Evolutionary conservation across 495 filamentous ascomycete genomes (phyloP), one percentile per base, ranked within the genome.

Genomic region (Cairneyella variabilis): DNA sequence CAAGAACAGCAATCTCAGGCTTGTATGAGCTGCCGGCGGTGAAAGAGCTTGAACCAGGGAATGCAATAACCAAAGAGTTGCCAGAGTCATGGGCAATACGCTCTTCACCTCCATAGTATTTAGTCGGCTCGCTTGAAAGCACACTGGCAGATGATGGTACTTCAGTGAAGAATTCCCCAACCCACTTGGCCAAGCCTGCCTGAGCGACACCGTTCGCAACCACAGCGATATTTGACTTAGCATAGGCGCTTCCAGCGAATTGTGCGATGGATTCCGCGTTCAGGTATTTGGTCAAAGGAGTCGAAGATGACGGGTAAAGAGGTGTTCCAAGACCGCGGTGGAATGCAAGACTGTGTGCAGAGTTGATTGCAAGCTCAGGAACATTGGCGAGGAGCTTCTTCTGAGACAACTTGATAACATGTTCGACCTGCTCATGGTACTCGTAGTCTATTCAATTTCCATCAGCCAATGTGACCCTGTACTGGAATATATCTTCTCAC

Each of bases 21-120:
- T 95, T 91, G 79, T 84, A 92, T 54, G 78, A 78, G 45, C 76
- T 75, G 54, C 83, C 77, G 46, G 84, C 66, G 28, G 75, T 83
- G 63, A 80, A 82, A 34, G 86, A 83, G 67, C 87, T 83, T 47
- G 89, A 90, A 41, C 93, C 92, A 37, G 91, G 88, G 82, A 99
- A 96, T 49, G 82, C 91, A 64, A 99, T 80, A 43, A 96, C 88
- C 57, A 95, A 67, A 48, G 90, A 76, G 67, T 79, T 96, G 42
- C 84, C 82, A 45, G 73, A 71, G 58, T 76, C 77, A 67, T 86
- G 87, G 39, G 90, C 71, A 56, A 92, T 89, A 50, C 93, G 88
- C 75, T 95, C 86, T 77, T 99, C 89, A 62, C 93, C 93, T 63
- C 93, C 93, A 66, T 83, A 85, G 80, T 97, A 99, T 69, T 91